These are phyloP conservation scores for Mycena floridula DNA, from an alignment of 768 basidiomycete genomes.

Conservation along the genomic window DNA sequence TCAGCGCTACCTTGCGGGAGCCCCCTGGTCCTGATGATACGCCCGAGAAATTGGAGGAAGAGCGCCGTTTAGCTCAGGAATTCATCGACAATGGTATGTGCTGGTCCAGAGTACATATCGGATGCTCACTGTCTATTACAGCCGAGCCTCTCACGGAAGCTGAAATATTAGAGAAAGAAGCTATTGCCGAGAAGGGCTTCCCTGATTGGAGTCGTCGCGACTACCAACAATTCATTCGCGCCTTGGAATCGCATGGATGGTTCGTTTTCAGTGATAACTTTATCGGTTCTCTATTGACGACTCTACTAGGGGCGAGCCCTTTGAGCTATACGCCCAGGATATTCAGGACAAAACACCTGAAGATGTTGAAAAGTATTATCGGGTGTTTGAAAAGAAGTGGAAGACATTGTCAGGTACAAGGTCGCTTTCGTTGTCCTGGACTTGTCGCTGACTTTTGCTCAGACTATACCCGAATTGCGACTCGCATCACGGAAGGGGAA, in stretches of 20 bases:
- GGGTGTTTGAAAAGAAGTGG: slow-evolving; percentile 87
- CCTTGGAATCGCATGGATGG: slow-evolving; percentile 79
- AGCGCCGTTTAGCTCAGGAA: slow-evolving; percentile 72
- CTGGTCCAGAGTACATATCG: neutral
- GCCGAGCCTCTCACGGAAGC: slow-evolving; percentile 91
- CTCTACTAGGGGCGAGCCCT: slow-evolving; percentile 49
- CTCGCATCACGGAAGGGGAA: slow-evolving; percentile 86
- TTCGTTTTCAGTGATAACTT: slow-evolving; percentile 34
- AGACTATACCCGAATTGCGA: slow-evolving; percentile 78
- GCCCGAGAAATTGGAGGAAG: slow-evolving; percentile 79
- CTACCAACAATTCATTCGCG: slow-evolving; percentile 86
- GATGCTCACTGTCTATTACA: slow-evolving; percentile 17
- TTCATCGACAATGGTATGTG: slow-evolving; percentile 76
- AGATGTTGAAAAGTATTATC: slow-evolving; percentile 73
- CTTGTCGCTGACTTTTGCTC: slow-evolving; percentile 1
- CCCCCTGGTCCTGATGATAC: slow-evolving; percentile 67
- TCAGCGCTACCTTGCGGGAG: slow-evolving; percentile 59
- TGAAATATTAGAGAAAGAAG: slow-evolving; percentile 77
- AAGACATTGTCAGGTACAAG: slow-evolving; percentile 66
- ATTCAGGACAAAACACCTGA: slow-evolving; percentile 79
- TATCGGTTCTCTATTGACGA: neutral
- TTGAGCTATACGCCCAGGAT: slow-evolving; percentile 69
- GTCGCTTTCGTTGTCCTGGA: neutral
- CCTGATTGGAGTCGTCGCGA: slow-evolving; percentile 89
- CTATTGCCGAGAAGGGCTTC: slow-evolving; percentile 72